phyloP scores from a whole-genome alignment of 768 basidiomycete genomes.

The Crassisporium funariophilum region DNA sequence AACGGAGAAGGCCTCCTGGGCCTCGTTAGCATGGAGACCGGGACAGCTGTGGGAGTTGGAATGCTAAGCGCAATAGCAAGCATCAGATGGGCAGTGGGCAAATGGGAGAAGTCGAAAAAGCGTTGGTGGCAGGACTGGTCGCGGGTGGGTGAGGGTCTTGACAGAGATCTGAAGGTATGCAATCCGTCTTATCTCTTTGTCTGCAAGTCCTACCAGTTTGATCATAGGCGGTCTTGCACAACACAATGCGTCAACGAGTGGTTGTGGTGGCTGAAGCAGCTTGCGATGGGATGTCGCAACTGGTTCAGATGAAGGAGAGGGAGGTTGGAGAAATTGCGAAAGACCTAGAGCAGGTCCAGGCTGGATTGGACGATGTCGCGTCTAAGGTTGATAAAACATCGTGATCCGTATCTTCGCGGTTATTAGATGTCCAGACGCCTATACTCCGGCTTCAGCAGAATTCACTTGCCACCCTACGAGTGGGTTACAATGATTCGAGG shows the following conservation, averaged over 20 bases:
- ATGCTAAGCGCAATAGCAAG: conserved; percentile 50
- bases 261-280: conserved; percentile 52
- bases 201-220: background rate
- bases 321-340: conserved; percentile 47
- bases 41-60: conserved; percentile 62
- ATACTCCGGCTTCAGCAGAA: conserved; percentile 1
- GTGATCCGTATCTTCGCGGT: no score
- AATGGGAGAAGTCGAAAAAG: conserved; percentile 69
- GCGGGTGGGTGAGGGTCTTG: conserved; percentile 62
- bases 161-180: conserved; percentile 64
- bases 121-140: conserved; percentile 71
- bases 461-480: conserved; percentile 6
- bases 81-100: conserved; percentile 62
- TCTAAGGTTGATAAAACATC: conserved; percentile 10
- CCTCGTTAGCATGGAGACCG: conserved; percentile 47
- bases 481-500: conserved; percentile 26
- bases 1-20: conserved; percentile 41
- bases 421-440: no score
- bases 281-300: conserved; percentile 44
- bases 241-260: conserved; percentile 54
- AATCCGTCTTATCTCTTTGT: background rate
- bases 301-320: conserved; percentile 41
- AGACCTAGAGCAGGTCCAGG: conserved; percentile 43
- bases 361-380: conserved; percentile 29
- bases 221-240: conserved; percentile 46